phyloP scores from a whole-genome alignment of 352 stramenopile species.

The Globisporangium alternatum region DNA sequence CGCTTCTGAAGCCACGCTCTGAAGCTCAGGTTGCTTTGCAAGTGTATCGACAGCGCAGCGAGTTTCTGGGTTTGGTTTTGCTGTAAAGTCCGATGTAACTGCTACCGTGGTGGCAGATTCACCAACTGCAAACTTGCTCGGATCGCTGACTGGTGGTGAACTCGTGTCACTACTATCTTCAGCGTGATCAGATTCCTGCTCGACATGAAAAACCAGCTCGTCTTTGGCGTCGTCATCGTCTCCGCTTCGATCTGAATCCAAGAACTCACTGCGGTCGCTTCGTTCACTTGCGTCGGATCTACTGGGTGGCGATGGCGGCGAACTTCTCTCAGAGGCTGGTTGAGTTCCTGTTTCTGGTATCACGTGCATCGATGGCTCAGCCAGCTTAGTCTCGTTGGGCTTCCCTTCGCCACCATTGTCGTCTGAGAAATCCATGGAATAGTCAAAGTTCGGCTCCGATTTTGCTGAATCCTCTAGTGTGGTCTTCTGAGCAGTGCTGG shows the following conservation, averaged over 20 bases:
- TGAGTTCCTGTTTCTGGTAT: constrained; percentile 5
- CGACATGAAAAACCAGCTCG: background rate
- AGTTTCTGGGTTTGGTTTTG: background rate
- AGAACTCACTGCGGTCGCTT: constrained; percentile 28
- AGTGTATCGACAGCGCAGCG: background rate
- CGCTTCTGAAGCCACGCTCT: background rate
- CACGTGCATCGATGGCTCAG: background rate
- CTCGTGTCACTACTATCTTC: background rate
- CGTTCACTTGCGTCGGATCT: constrained; percentile 11
- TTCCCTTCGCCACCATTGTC: constrained; percentile 22
- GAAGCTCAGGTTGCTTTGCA: background rate
- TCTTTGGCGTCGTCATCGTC: too few relatives aligned
- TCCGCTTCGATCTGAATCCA: constrained; percentile 24
- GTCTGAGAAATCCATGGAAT: constrained; percentile 75
- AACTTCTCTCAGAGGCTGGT: background rate
- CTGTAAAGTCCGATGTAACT: background rate
- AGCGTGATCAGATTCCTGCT: background rate
- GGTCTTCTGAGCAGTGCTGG: background rate
- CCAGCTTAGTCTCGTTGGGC: background rate
- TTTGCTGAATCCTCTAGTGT: constrained; percentile 9
- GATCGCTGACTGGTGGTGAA: background rate
- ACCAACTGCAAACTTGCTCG: background rate
- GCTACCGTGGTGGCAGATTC: background rate
- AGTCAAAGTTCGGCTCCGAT: constrained; percentile 45
- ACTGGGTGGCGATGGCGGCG: constrained; percentile 6